phyloP scores from a whole-genome alignment of 371 early-diverging fungal species.

The Apophysomyces sp. region DNA sequence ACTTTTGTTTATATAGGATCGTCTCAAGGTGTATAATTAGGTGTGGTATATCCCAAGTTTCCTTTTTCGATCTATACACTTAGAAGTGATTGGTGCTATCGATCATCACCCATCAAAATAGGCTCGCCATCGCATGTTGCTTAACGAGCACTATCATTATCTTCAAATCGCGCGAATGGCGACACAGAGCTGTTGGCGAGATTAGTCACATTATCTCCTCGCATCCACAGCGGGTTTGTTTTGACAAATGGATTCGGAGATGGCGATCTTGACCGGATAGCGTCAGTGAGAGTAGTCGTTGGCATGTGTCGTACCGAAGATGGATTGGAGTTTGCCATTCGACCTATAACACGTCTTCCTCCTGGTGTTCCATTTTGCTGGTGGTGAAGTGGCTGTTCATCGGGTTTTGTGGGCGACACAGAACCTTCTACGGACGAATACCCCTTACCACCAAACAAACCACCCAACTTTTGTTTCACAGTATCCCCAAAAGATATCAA shows the following conservation, averaged over 20 bases:
- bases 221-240: constrained; percentile 6
- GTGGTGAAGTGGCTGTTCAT: constrained; percentile 4
- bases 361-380: neutral
- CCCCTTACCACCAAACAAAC: constrained; percentile 22
- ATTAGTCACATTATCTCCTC: neutral
- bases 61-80: too few relatives aligned
- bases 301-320: neutral
- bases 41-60: neutral
- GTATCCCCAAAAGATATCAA: constrained; percentile 25
- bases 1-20: too few relatives aligned
- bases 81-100: neutral
- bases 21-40: neutral
- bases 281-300: neutral
- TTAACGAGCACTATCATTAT: neutral
- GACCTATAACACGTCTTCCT: constrained; percentile 29
- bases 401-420: neutral
- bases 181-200: constrained; percentile 6
- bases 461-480: constrained; percentile 26
- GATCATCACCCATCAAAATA: constrained; percentile 11
- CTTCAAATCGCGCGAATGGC: constrained; percentile 27
- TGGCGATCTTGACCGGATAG: constrained; percentile 21
- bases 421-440: neutral
- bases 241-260: constrained; percentile 28
- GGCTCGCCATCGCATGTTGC: neutral
- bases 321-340: constrained; percentile 5